These are phyloP conservation scores for Lonicera japonica DNA, from an alignment of 129 eudicot species.

Conservation along the genomic window DNA sequence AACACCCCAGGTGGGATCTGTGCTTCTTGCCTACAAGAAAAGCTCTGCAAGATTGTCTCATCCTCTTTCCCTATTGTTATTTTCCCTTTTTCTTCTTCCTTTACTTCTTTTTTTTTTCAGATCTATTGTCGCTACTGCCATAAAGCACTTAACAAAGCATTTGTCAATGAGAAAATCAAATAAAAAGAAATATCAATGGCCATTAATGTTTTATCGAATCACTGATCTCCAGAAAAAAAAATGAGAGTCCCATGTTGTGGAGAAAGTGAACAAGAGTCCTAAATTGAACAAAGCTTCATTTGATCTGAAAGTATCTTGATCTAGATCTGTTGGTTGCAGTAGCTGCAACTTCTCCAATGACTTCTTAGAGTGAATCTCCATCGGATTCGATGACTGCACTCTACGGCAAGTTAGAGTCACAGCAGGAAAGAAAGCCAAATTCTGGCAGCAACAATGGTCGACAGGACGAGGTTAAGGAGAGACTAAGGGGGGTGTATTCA, in stretches of 20 bases:
- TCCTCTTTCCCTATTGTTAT: constrained; percentile 52
- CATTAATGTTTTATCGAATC: neutral
- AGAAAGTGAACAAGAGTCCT: no score
- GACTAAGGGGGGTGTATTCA: constrained; percentile 75
- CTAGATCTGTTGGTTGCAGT: constrained; percentile 95
- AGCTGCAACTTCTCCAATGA: constrained; percentile 93
- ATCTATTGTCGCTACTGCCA: constrained; percentile 45
- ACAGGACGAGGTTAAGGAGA: constrained; percentile 50
- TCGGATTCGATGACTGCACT: constrained; percentile 88
- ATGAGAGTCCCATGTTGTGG: constrained; percentile 22
- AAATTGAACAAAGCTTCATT: constrained; percentile 36
- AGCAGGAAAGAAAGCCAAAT: constrained; percentile 70
- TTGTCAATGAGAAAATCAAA: constrained; percentile 13
- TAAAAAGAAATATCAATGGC: no score
- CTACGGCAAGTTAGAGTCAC: constrained; percentile 80
- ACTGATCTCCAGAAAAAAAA: no score
- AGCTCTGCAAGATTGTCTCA: no score
- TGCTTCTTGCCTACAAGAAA: no score
- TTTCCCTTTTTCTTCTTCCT: constrained; percentile 45
- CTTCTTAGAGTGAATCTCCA: constrained; percentile 80
- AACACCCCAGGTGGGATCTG: constrained; percentile 70
- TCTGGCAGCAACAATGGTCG: constrained; percentile 17
- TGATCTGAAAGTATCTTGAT: constrained; percentile 71
- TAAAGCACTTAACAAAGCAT: constrained; percentile 41
- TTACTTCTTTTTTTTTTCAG: constrained; percentile 48